Percentiles rank a stretch among this genome's conserved stretches.
Evolutionary conservation across 768 basidiomycete species (phyloP).

Genomic region (Xerocomellus chrysenteron): DNA sequence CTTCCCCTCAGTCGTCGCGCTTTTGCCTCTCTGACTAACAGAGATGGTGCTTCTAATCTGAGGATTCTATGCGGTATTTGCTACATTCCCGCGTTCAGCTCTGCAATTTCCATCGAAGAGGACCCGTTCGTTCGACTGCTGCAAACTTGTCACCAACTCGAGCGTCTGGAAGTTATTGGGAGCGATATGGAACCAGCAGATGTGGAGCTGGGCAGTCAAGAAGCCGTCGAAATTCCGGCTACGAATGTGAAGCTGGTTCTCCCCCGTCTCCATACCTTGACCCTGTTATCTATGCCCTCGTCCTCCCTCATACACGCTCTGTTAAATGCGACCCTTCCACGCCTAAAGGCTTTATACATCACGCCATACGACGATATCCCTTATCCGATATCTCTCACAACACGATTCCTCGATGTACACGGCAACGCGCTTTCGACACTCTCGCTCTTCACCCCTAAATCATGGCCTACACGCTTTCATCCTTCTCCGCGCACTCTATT

Average conservation of each 20-base stretch:
- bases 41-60: conserved; percentile 51
- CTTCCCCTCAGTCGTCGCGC: conserved; percentile 62
- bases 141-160: conserved; percentile 52
- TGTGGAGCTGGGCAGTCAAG: conserved; percentile 33
- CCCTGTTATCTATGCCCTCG: conserved; percentile 63
- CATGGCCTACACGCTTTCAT: conserved; percentile 60
- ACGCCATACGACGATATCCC: conserved; percentile 74
- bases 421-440: conserved; percentile 59
- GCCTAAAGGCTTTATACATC: conserved; percentile 60
- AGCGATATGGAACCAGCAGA: conserved; percentile 56
- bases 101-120: conserved; percentile 31
- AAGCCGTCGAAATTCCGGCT: conserved; percentile 22
- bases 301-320: conserved; percentile 64
- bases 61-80: conserved; percentile 54
- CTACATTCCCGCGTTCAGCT: conserved; percentile 40
- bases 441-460: conserved; percentile 65
- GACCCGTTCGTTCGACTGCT: conserved; percentile 62
- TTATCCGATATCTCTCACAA: conserved; percentile 55
- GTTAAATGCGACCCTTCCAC: conserved; percentile 58
- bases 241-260: conserved; percentile 47
- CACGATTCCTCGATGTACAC: conserved; percentile 58
- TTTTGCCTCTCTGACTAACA: conserved; percentile 48
- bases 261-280: conserved; percentile 55
- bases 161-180: conserved; percentile 63
- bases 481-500: conserved; percentile 53